Base-by-base conservation (phyloP, 1,139 yeast species). In the Zygoascus sp. region DNA sequence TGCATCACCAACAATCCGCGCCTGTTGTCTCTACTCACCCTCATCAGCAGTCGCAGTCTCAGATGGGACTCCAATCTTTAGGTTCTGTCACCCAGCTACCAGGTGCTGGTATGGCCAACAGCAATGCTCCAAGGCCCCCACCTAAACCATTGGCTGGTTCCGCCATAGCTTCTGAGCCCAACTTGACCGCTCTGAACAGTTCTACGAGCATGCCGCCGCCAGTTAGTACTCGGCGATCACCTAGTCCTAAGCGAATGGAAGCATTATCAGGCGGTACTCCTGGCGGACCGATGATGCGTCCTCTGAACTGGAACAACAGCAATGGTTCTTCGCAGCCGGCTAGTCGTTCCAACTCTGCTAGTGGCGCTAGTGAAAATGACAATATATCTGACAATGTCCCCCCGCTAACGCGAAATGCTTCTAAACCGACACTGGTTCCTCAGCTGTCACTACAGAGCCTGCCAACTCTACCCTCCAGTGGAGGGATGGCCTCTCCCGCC, bases 101-200 rank as follows among this genome's bases (percentile, higher is more conserved):
- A 30, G 34, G 34, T n/a, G 3, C 34, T 9, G 16, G 16, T 9
- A 5, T 15, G 34, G 6, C 34, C 13, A 15, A 9, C 13, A 11
- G 10, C 13, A 2, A 9, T 13, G 16, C n/a, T 13, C 8, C 17
- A 9, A n/a, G 34, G 15, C 34, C 34, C 11, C 17, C 17, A 13
- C 16, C 15, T 9, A 30, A 30, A 13, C 17, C 47, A 17, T 15
- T 15, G 44, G 7, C 54, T 49, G 5, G 42, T 44, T 1, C 40
- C 34, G 22, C 44, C 34, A 7, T 46, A 50, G 36, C 51, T 52
- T n/a, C 53, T 49, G 41, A 25, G 16, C 25, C 42, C 28, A 28
- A 27, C 50, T 34, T 50, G 52, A 3, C 52, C 48, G 11, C 42
- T 11, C 16, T 35, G 17, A 35, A 20, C 16, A n/a, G n/a, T 20